Evolutionary conservation across 192 early-diverging fungal genomes (phyloP), one percentile per base, ranked within the genome.

Genomic region (Dimargaris verticillata): DNA sequence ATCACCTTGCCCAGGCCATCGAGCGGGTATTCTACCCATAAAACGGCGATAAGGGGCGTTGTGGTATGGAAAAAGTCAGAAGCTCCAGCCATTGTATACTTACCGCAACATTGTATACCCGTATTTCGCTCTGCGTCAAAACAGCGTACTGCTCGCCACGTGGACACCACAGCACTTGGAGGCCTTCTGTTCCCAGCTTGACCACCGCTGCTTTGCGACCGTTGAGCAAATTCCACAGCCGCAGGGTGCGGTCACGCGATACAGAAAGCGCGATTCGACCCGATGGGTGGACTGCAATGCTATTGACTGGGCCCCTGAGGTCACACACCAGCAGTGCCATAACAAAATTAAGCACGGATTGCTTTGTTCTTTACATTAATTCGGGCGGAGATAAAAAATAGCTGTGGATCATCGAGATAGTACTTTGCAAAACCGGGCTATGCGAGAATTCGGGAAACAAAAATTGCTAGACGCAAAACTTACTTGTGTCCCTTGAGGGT

Each of bases 241-340:
- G 72, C 41, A 85, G 72, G 11, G 82, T 79, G 20, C 79, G 77
- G 63, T 92, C 89, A 29, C 53, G 72, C 26, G 81, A 74, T 2
- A 97, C 92, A 15, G 84, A 87, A 61, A 97, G 69, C 11, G 94
- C 87, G 54, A 99, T 79, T 63, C 91, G 95, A 18, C 97, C 97
- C 11, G 86, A 78, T n/a, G 95, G 93, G 73, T 99, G 97, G 42
- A 95, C 80, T 2, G 88, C 89, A 29, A 97, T 74, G 42, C 78
- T 82, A 69, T 82, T 83, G 18, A 99, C 76, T 24, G 78, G 72
- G 12, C 80, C 81, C 53, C 81, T 84, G 66, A 72, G 15, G 33
- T 7, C 33, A 38, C 66, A 22, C 26, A 9, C 20, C 20, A 24
- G 49, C 49, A 51, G 20, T 51, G 49, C 26, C n/a, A 48, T 18